Evolutionary conservation across 768 basidiomycete species (phyloP), one percentile per base, ranked within the genome.

Genomic region (Termitomyces sp.): DNA sequence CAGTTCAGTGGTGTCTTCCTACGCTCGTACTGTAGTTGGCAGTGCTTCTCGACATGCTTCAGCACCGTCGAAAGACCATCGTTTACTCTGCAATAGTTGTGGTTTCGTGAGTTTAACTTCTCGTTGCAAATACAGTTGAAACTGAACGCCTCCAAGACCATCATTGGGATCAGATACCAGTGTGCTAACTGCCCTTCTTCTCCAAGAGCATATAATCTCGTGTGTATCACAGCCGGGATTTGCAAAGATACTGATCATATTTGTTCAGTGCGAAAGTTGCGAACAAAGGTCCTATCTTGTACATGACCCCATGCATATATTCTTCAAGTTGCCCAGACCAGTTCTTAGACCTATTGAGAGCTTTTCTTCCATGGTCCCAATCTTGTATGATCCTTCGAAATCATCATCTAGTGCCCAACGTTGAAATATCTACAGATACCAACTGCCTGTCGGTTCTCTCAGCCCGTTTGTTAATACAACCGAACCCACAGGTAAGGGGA

Each of bases 101-200:
- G 75, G 75, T 32, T 73, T 55, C 30, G 58, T 59, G 78, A 70
- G 89, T 88, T n/a, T 20, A 2, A 7, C 12, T n/a, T 18, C 18
- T 43, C n/a, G 9, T 54, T 7, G 26, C 18, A 41, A 8, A 41
- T n/a, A 20, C 40, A 30, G 18, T 41, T 41, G 28, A 41, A 56
- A 13, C 28, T 49, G 26, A 48, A 43, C n/a, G 10, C 30, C 56
- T 60, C 58, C 41, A 65, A 93, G 90, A 72, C 78, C 30, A 94
- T 96, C 57, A 71, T 85, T 54, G 94, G 95, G 5, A 74, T 82
- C 49, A 79, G 95, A 46, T 98, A 89, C 70, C 95, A 97, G 68
- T 98, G 95, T 68, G 92, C 89, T 14, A 89, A 87, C 61, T 98
- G 95, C 66, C 84, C 92, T 0, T 94, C 94, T 4, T 77, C 76